phyloP scores from a whole-genome alignment of 2,329 filamentous ascomycete species.

The Diaporthe sp. region DNA sequence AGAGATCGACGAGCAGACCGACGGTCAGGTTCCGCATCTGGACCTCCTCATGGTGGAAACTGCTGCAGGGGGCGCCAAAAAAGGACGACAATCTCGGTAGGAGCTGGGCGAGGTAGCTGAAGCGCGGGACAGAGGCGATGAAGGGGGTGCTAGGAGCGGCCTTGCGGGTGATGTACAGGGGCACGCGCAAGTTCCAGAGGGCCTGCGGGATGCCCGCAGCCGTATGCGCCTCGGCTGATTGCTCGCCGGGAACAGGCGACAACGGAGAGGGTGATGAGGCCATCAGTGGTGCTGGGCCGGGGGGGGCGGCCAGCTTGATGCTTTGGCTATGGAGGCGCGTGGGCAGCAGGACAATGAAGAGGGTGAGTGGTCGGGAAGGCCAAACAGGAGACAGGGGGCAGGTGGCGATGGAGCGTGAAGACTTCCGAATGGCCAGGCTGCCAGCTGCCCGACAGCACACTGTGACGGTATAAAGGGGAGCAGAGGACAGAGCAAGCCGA shows the following conservation, averaged over 20 bases:
- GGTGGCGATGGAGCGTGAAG: constrained; percentile 12
- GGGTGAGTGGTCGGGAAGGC: neutral
- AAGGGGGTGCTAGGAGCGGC: constrained; percentile 59
- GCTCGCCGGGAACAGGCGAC: constrained; percentile 11
- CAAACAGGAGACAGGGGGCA: neutral
- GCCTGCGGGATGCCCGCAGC: constrained; percentile 51
- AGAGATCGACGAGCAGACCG: constrained; percentile 66
- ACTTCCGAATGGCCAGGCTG: neutral
- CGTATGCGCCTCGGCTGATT: constrained; percentile 30
- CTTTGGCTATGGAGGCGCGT: neutral
- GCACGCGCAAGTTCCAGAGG: constrained; percentile 66
- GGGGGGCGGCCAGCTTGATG: neutral
- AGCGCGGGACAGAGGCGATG: constrained; percentile 65
- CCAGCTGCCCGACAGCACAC: neutral
- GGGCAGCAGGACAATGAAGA: neutral
- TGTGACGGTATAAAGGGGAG: neutral
- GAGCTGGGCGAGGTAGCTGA: constrained; percentile 68
- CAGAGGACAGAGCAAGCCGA: neutral
- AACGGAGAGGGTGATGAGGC: constrained; percentile 22
- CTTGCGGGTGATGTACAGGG: constrained; percentile 64
- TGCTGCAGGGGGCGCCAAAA: constrained; percentile 65
- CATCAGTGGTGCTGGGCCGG: constrained; percentile 7
- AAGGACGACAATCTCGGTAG: constrained; percentile 64
- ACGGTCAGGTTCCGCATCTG: constrained; percentile 64
- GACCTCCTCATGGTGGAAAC: constrained; percentile 67